Evolutionary conservation across 495 filamentous ascomycete genomes (phyloP).

Genomic region (Hypomontagnella submonticulosa): DNA sequence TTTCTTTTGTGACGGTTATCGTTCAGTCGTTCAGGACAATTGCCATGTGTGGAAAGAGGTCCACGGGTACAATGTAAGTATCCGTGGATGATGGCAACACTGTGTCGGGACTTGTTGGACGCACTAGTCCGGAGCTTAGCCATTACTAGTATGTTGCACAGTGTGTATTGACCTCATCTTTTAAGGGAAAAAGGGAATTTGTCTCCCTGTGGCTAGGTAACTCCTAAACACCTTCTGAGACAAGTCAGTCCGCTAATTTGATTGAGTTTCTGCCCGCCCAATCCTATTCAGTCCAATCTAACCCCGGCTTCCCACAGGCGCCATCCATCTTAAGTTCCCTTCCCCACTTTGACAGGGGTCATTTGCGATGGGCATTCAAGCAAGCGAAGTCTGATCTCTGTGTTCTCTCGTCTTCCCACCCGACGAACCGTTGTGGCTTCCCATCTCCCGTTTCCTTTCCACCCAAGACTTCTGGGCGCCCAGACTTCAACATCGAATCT

Average conservation of each 20-base stretch:
- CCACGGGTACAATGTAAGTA: no score
- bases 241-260: slow-evolving; percentile 32
- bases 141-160: slow-evolving; percentile 22
- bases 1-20: slow-evolving; percentile 30
- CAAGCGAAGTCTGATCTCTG: slow-evolving; percentile 27
- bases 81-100: not conserved
- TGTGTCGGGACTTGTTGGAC: slow-evolving; percentile 8
- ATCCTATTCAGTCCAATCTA: slow-evolving; percentile 3
- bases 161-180: not conserved
- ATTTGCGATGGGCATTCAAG: slow-evolving; percentile 22
- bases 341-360: slow-evolving; percentile 37
- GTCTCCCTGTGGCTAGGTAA: not conserved
- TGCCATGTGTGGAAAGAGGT: no score
- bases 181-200: not conserved
- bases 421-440: slow-evolving; percentile 36
- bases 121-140: not conserved
- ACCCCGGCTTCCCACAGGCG: slow-evolving; percentile 13
- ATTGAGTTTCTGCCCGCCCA: slow-evolving; percentile 18
- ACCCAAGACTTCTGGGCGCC: slow-evolving; percentile 49
- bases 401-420: slow-evolving; percentile 25
- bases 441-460: slow-evolving; percentile 44
- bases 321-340: slow-evolving; percentile 21
- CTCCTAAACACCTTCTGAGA: slow-evolving; percentile 43
- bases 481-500: slow-evolving; percentile 41
- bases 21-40: no score